Conservation (phyloP, 257 asterid species). For the Lithospermum erythrorhizon region DNA sequence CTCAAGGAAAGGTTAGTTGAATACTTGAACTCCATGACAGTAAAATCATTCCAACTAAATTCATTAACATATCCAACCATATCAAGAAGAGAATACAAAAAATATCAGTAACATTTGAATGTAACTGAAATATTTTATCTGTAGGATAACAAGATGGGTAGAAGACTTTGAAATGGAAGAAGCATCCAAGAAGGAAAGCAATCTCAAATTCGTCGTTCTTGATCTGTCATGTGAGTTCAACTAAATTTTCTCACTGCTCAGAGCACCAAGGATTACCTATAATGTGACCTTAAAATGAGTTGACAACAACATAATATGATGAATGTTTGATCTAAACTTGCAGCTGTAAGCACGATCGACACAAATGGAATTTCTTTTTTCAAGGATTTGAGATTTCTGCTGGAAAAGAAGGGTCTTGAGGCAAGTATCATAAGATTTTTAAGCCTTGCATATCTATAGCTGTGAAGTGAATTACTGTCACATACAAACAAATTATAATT, state of each 20-base stretch:
- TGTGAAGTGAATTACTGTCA: not conserved
- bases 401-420: constrained; percentile 58
- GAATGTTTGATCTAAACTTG: constrained; percentile 1
- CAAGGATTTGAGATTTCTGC: constrained; percentile 52
- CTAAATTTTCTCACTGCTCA: not conserved
- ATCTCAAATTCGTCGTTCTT: constrained; percentile 49
- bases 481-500: not conserved
- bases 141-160: constrained; percentile 70
- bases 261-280: not conserved
- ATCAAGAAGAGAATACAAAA: not conserved
- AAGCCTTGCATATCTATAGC: not conserved
- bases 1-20: constrained; percentile 62
- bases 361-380: constrained; percentile 70
- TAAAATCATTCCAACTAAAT: not conserved
- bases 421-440: constrained; percentile 24
- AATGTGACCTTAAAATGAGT: not conserved
- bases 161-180: constrained; percentile 47
- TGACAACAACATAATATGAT: not conserved
- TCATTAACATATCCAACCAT: not conserved
- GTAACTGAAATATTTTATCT: not conserved
- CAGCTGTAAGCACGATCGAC: constrained; percentile 76
- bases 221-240: constrained; percentile 58
- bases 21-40: not conserved
- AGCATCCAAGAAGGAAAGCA: constrained; percentile 22
- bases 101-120: not conserved